Conservation (phyloP, 768 basidiomycete genomes). For the Termitomyces sp. region DNA sequence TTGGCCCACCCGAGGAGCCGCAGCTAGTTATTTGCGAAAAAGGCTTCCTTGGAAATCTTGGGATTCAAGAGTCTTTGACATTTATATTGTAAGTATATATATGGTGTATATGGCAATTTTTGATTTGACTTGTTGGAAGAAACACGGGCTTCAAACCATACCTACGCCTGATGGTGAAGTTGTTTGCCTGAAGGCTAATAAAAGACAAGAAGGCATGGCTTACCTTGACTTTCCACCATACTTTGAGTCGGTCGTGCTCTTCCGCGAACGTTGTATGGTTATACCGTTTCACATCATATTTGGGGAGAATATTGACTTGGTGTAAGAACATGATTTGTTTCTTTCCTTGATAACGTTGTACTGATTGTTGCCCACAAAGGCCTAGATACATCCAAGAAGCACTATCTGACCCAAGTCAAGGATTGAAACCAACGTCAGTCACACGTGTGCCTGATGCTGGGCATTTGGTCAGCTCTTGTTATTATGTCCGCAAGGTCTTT, state of each 20-base stretch:
- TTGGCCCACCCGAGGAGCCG: slow-evolving; percentile 23
- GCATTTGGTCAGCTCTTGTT: slow-evolving; percentile 20
- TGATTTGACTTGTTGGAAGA: slow-evolving; percentile 5
- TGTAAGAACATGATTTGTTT: slow-evolving; percentile 9
- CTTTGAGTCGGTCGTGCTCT: slow-evolving; percentile 12
- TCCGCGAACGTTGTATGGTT: slow-evolving; percentile 9
- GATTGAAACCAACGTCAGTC: slow-evolving; percentile 21
- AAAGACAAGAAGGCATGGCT: slow-evolving; percentile 13
- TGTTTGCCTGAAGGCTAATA: slow-evolving; percentile 8
- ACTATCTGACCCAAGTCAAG: slow-evolving; percentile 16
- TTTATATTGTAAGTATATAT: slow-evolving; percentile 20
- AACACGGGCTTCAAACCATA: slow-evolving; percentile 12
- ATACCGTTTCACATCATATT: slow-evolving; percentile 16
- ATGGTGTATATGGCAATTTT: background rate
- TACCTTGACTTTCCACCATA: slow-evolving; percentile 15
- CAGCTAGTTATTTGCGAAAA: slow-evolving; percentile 18
- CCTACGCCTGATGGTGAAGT: slow-evolving; percentile 2
- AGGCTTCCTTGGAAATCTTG: slow-evolving; percentile 25
- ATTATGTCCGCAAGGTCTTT: background rate
- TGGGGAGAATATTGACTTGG: slow-evolving; percentile 14
- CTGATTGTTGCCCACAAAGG: slow-evolving; percentile 7
- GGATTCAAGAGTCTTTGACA: slow-evolving; percentile 22
- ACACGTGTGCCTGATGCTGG: slow-evolving; percentile 19
- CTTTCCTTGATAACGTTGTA: background rate
- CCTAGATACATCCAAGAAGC: slow-evolving; percentile 22